Evolutionary conservation across 2,329 filamentous ascomycete genomes (phyloP), one percentile per base, ranked within the genome.

Genomic region (Talaromyces piceae): DNA sequence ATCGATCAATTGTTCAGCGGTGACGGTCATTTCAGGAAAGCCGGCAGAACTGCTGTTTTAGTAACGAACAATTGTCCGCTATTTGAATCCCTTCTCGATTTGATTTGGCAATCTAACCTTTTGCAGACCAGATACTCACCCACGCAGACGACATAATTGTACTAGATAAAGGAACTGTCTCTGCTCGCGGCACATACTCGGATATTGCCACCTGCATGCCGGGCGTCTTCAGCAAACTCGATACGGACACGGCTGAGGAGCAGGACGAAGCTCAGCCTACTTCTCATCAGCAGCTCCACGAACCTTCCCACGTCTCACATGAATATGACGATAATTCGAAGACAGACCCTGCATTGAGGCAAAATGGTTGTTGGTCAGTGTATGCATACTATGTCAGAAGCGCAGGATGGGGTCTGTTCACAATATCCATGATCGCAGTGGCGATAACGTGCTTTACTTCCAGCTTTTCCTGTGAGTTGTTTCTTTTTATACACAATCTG

Each of bases 141-240:
- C 33, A 37, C 51, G 63, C 67, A 8, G 72, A 75, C 53, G 63
- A 71, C 30, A 69, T 75, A 39, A 57, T 74, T 26, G 67, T 66
- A 6, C 59, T 75, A 25, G 63, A 49, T 18, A 28, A 49, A 16
- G 47, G 47, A 47, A 39, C 6, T 0, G 20, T 47, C 23, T 30
- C 39, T n/a, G 23, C 30, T 4, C 20, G 25, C n/a, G 45, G 45
- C 3, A n/a, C 45, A 9, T 47, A 47, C 18, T 0, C 18, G 11
- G 31, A 47, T 12, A 39, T 47, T 12, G 8, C 18, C 5, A 3
- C 30, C 5, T 12, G 22, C 18, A 47, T 23, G 45, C 45, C 45
- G 11, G 23, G 39, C 12, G 39, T 30, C 22, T 13, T 39, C 23
- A 33, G 28, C 22, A 39, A 37, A 37, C 25, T 39, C 9, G 23